phyloP scores from a whole-genome alignment of 768 basidiomycete genomes.

The Cystobasidium tubakii region DNA sequence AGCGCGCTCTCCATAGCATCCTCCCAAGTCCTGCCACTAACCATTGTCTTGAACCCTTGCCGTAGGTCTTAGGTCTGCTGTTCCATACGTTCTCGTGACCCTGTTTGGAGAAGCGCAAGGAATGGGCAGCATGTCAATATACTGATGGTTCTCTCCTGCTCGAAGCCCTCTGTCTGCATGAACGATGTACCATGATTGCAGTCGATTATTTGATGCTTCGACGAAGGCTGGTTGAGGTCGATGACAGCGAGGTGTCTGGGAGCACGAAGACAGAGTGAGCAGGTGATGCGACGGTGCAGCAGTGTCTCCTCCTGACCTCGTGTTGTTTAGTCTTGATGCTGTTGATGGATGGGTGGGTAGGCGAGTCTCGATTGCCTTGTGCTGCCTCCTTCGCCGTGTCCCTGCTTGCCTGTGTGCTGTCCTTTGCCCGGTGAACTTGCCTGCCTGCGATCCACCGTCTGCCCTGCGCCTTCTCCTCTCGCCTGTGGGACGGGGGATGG shows the following conservation, averaged over 20 bases:
- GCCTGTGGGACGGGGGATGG: background rate
- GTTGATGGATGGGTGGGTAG: too few relatives aligned
- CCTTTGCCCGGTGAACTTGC: too few relatives aligned
- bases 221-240: background rate
- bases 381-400: too few relatives aligned
- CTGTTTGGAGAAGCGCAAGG: background rate
- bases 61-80: conserved; percentile 35
- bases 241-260: too few relatives aligned
- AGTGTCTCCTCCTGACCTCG: too few relatives aligned
- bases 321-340: too few relatives aligned
- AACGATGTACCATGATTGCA: background rate
- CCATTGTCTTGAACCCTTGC: conserved; percentile 37
- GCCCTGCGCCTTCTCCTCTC: background rate
- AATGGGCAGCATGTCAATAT: background rate
- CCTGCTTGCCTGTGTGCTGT: too few relatives aligned
- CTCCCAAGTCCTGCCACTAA: background rate
- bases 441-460: background rate
- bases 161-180: too few relatives aligned
- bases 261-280: too few relatives aligned
- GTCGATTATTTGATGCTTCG: background rate
- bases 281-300: too few relatives aligned
- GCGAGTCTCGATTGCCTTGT: too few relatives aligned
- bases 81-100: conserved; percentile 37
- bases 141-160: too few relatives aligned
- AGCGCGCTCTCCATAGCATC: background rate